phyloP scores from a whole-genome alignment of 148 eudicot genomes.

The Silene latifolia region DNA sequence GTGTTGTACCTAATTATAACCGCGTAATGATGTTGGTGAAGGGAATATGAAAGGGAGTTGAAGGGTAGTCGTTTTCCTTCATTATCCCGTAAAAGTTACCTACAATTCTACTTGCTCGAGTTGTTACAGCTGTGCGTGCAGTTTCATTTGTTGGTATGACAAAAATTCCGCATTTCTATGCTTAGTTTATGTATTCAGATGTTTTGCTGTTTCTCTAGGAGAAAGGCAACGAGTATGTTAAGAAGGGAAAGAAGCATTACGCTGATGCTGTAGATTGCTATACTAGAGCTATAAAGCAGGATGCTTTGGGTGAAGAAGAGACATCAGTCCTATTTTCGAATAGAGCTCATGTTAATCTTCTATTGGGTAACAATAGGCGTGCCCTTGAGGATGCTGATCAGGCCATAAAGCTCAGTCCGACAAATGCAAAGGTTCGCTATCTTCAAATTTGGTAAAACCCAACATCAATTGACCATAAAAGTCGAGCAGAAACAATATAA shows the following conservation, averaged over 20 bases:
- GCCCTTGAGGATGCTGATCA: constrained; percentile 85
- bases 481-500: not conserved
- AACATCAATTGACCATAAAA: not conserved
- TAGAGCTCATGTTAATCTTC: constrained; percentile 88
- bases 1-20: too few relatives aligned
- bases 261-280: constrained; percentile 78
- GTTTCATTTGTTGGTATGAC: not conserved
- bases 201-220: constrained; percentile 40
- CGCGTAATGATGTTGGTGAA: too few relatives aligned
- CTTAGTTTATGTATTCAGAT: constrained; percentile 2
- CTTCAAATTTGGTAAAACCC: too few relatives aligned
- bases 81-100: not conserved
- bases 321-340: constrained; percentile 69
- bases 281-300: constrained; percentile 87
- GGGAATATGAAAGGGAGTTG: too few relatives aligned
- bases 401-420: constrained; percentile 69
- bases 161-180: not conserved
- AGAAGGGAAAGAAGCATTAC: constrained; percentile 88
- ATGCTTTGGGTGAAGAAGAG: constrained; percentile 61
- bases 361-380: constrained; percentile 77
- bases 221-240: constrained; percentile 76
- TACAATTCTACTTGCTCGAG: not conserved
- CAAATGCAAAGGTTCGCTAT: constrained; percentile 63
- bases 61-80: not conserved
- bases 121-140: not conserved